Conservation (phyloP, 345 rosid genomes). For the Geranium rotundifolium region DNA sequence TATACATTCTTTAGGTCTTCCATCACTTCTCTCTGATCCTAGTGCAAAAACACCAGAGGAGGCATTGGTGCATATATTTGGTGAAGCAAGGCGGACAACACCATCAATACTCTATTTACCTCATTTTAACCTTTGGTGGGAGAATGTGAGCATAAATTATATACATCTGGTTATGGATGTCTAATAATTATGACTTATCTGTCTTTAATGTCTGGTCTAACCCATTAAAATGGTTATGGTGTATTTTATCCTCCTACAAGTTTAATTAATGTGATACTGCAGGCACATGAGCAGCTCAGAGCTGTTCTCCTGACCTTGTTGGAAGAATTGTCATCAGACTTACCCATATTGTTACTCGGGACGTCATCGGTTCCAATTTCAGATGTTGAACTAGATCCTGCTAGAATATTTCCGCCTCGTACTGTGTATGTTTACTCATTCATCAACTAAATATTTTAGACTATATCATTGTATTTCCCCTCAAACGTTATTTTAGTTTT, state of each 20-base stretch:
- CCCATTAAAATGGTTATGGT: conserved; percentile 9
- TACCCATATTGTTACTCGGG: conserved; percentile 79
- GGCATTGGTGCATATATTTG: conserved; percentile 94
- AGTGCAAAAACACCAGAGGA: conserved; percentile 99
- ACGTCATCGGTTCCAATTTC: conserved; percentile 43
- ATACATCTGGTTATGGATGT: neutral
- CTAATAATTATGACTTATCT: neutral
- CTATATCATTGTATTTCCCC: neutral
- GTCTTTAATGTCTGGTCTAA: neutral
- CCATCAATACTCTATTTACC: conserved; percentile 91
- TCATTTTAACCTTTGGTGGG: conserved; percentile 97
- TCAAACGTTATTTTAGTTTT: neutral
- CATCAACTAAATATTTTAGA: neutral
- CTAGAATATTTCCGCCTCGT: conserved; percentile 54
- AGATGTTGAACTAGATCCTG: conserved; percentile 40
- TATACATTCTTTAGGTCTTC: conserved; percentile 92
- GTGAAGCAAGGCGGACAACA: conserved; percentile 94
- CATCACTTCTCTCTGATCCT: conserved; percentile 97
- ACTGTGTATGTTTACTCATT: conserved; percentile 46
- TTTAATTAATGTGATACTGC: conserved; percentile 24
- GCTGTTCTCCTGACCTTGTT: conserved; percentile 80
- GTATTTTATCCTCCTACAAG: neutral
- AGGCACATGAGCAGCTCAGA: conserved; percentile 94
- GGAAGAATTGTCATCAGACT: conserved; percentile 86
- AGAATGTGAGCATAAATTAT: conserved; percentile 52